A percentile compares a stretch with the other conserved stretches of the same genome.
Conservation (phyloP, 257 asterid genomes). For the Schizonepeta tenuifolia region DNA sequence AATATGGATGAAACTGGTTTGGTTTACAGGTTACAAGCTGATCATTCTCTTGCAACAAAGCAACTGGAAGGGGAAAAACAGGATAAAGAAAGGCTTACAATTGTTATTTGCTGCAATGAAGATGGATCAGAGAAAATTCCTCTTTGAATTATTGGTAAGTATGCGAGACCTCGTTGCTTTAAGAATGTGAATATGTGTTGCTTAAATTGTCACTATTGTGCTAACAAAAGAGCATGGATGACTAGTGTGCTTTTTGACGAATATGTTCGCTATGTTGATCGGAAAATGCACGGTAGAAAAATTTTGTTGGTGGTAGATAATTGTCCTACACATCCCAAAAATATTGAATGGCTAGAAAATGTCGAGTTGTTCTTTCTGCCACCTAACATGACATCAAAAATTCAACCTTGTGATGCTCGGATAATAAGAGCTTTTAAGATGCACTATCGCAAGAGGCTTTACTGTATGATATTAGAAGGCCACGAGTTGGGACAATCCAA, state of each 20-base stretch:
- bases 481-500: background rate
- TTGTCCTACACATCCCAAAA: too few relatives aligned
- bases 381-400: too few relatives aligned
- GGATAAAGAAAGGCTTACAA: too few relatives aligned
- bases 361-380: too few relatives aligned
- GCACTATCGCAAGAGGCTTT: too few relatives aligned
- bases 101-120: too few relatives aligned
- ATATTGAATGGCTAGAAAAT: too few relatives aligned
- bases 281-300: too few relatives aligned
- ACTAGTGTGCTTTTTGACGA: too few relatives aligned
- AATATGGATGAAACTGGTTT: constrained; percentile 7
- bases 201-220: background rate
- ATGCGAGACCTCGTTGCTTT: constrained; percentile 22
- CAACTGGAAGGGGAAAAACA: constrained; percentile 10
- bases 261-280: too few relatives aligned
- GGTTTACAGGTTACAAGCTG: background rate
- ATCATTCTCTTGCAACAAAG: constrained; percentile 6
- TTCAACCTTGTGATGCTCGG: background rate
- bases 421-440: background rate
- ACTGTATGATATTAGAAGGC: background rate
- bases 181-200: background rate
- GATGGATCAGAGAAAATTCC: constrained; percentile 3
- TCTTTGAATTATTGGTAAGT: constrained; percentile 5
- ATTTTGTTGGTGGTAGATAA: too few relatives aligned
- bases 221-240: constrained; percentile 25